Percentiles rank a stretch among this genome's conserved stretches.
These are phyloP conservation scores for Stephania cephalantha DNA, from an alignment of 164 flowering plant genomes.

Conservation along the genomic window DNA sequence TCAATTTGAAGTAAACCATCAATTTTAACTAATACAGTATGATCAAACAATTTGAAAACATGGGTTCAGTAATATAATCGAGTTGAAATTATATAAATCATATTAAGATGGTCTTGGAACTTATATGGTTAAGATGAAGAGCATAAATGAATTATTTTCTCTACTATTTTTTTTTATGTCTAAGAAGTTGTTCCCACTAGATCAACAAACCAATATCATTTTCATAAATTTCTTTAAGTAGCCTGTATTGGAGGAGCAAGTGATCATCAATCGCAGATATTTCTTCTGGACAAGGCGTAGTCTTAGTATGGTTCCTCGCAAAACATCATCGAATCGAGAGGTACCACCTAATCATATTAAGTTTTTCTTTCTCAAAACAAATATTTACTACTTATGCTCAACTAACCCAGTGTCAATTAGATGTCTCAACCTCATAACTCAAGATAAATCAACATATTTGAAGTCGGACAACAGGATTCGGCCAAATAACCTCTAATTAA, in stretches of 20 bases:
- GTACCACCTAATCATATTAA: not conserved
- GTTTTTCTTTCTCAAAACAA: too few species aligned
- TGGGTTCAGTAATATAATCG: too few species aligned
- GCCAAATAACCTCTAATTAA: too few species aligned
- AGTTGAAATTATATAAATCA: not conserved
- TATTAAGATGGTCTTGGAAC: not conserved
- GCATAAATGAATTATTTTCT: not conserved
- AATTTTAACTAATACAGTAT: too few species aligned
- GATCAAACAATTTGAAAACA: too few species aligned
- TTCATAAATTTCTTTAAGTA: constrained; percentile 6
- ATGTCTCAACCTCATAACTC: too few species aligned
- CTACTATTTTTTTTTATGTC: not conserved
- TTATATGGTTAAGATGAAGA: not conserved
- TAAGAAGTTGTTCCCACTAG: not conserved
- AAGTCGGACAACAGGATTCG: too few species aligned
- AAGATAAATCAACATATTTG: too few species aligned
- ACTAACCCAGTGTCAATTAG: too few species aligned
- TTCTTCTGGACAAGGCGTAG: constrained; percentile 5
- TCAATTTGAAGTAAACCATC: too few species aligned
- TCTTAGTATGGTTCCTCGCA: not conserved
- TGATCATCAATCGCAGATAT: not conserved
- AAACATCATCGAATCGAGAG: not conserved
- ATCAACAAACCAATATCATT: not conserved
- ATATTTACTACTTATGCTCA: too few species aligned
- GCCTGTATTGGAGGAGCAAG: constrained; percentile 2